Conservation (phyloP, 31 red algal species). For the Asparagopsis taxiformis region DNA sequence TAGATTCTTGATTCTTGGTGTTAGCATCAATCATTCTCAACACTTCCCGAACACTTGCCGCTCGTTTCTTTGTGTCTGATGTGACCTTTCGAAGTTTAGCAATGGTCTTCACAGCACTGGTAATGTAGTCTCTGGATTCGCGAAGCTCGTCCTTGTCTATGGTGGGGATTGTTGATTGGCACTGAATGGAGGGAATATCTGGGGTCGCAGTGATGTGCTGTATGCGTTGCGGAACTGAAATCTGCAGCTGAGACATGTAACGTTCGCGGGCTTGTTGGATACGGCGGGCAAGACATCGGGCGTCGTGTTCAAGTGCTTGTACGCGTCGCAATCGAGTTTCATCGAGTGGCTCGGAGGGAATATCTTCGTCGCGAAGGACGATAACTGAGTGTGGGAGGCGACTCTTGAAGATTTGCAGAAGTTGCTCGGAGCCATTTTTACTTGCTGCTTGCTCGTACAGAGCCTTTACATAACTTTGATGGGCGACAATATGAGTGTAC, state of each 20-base stretch:
- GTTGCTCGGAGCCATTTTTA: not conserved
- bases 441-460: not conserved
- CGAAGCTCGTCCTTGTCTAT: not conserved
- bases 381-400: not conserved
- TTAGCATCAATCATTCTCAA: constrained; percentile 10
- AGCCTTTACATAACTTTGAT: not conserved
- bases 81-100: not conserved
- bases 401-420: not conserved
- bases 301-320: not conserved
- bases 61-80: constrained; percentile 7
- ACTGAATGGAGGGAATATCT: not conserved
- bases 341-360: not conserved
- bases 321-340: not conserved
- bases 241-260: not conserved
- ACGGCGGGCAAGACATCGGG: not conserved
- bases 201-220: not conserved
- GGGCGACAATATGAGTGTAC: not conserved
- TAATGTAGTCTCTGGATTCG: too few species aligned
- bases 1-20: not conserved
- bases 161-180: not conserved
- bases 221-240: not conserved
- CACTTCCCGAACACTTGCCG: constrained; percentile 7
- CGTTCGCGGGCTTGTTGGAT: not conserved
- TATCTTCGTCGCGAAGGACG: not conserved
- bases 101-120: not conserved